Evolutionary conservation across 352 stramenopile genomes (phyloP), one percentile per base, ranked within the genome.

Genomic region (Globisporangium middletonii): DNA sequence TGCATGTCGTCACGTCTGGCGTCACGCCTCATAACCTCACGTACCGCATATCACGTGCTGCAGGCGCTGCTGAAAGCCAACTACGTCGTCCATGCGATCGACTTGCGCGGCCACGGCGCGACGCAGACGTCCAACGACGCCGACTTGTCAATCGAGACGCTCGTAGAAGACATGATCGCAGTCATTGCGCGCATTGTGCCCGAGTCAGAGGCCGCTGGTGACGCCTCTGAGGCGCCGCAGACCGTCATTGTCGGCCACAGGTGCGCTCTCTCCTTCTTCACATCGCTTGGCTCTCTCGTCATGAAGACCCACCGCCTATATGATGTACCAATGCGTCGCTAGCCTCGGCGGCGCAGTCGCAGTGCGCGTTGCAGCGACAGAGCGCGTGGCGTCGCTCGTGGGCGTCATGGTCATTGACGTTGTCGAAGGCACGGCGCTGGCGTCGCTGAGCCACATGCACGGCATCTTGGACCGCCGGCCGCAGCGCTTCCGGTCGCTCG

Each of bases 321-420:
- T 61, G 30, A 35, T 35, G 4, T 35, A 8, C 8, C 30, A 9
- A 3, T 4, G 9, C 38, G 4, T 37, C 11, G 23, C 0, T 60
- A 96, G 87, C 72, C 67, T 96, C 63, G 86, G 88, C 12, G 88
- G 87, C 23, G 86, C 85, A 18, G 69, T 96, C 4, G 87, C 79
- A 13, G 85, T 95, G 30, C 81, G 86, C 16, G 80, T 92, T 15
- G 80, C 76, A 1, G 78, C 76, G 1, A 77, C 75, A 5, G 64
- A 75, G 30, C 69, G 80, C 27, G 70, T 94, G 26, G 52, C 63
- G 16, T 87, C 79, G 3, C 65, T 96, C 11, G 76, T 82, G 12
- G 88, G 88, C 16, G 73, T 94, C 2, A 89, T 96, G 72, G 86
- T 96, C 41, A 83, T 96, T 46, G 88, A 96, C 60, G 88, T 96